Percentiles rank a stretch among this genome's conserved stretches.
These are phyloP conservation scores for Pneumocystis oryctolagi DNA, from an alignment of 1,139 yeast species.

Conservation along the genomic window DNA sequence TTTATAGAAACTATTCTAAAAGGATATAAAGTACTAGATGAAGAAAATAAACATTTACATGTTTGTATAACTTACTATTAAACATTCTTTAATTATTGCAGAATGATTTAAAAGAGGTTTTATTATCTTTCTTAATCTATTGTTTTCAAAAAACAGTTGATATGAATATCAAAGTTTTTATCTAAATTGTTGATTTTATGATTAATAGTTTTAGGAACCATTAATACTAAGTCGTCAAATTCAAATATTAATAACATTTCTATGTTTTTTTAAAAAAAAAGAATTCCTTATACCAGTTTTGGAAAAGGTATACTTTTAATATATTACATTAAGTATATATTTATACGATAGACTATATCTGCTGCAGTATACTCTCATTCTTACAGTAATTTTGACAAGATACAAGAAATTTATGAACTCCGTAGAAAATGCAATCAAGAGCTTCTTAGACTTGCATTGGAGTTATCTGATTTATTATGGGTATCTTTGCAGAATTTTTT, in stretches of 20 bases:
- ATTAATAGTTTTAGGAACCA: constrained; percentile 64
- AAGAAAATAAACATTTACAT: background rate
- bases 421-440: constrained; percentile 92
- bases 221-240: constrained; percentile 68
- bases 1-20: constrained; percentile 50
- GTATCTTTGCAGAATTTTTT: background rate
- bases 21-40: background rate
- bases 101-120: background rate
- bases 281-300: background rate
- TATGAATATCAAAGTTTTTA: constrained; percentile 55
- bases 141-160: constrained; percentile 42
- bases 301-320: constrained; percentile 16
- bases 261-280: constrained; percentile 67
- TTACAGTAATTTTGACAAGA: constrained; percentile 33
- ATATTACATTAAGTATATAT: constrained; percentile 50
- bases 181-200: constrained; percentile 48
- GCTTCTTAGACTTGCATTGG: constrained; percentile 24
- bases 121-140: background rate
- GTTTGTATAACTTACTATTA: background rate
- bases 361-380: constrained; percentile 82
- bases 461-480: constrained; percentile 12
- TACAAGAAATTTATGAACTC: constrained; percentile 71
- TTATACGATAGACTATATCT: constrained; percentile 71
- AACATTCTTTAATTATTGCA: background rate
- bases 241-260: constrained; percentile 89